Percentiles rank a stretch among this genome's conserved stretches.
Conservation (phyloP, 2,329 filamentous ascomycete genomes). For the Phyllosticta citrichinensis region DNA sequence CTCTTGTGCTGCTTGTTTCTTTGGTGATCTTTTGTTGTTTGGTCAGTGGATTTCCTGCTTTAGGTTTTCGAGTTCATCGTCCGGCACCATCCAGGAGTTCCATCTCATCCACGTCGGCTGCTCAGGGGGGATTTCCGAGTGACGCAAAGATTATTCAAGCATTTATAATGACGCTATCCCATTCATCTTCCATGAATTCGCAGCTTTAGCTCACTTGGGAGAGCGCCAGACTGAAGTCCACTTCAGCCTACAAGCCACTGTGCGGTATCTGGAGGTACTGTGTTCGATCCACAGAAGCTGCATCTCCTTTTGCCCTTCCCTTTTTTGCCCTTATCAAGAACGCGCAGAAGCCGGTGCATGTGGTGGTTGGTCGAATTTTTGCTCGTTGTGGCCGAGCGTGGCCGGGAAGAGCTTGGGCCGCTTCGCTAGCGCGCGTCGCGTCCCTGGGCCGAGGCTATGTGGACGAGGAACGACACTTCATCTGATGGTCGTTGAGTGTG, state of each 20-base stretch:
- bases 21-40: no score
- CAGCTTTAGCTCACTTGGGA: slow-evolving; percentile 29
- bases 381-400: neutral
- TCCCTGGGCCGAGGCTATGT: neutral
- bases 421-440: neutral
- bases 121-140: no score
- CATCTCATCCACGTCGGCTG: no score
- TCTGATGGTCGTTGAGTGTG: neutral
- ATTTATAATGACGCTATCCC: no score
- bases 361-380: neutral
- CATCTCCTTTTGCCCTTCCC: slow-evolving; percentile 14
- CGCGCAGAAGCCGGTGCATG: neutral
- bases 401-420: neutral
- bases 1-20: no score
- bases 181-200: neutral
- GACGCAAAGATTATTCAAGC: no score
- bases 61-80: no score
- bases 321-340: neutral
- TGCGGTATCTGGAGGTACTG: slow-evolving; percentile 29
- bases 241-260: slow-evolving; percentile 17
- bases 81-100: no score
- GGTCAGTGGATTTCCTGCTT: no score
- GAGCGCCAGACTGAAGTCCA: slow-evolving; percentile 29
- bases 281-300: slow-evolving; percentile 29
- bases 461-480: neutral